Evolutionary conservation across 179 eudicot genomes (phyloP).

Genomic region (Silene noctiflora): DNA sequence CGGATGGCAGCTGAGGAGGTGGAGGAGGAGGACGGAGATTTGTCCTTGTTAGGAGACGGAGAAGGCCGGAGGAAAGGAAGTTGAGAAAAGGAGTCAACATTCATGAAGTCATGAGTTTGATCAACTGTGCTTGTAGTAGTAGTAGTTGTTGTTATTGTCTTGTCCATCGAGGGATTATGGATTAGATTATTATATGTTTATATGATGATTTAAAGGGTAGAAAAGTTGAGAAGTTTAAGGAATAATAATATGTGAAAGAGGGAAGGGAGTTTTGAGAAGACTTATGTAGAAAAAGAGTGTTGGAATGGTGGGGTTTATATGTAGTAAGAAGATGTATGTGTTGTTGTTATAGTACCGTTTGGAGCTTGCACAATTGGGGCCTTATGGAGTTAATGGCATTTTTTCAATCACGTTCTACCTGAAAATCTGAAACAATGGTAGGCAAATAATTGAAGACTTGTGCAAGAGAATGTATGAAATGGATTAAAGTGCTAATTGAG

Average conservation of each 20-base stretch:
- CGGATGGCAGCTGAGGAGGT: conserved; percentile 44
- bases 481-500: too few relatives aligned
- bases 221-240: too few relatives aligned
- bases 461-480: too few relatives aligned
- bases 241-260: too few relatives aligned
- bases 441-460: neutral
- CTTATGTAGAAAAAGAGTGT: neutral
- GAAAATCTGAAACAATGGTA: neutral
- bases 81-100: conserved; percentile 91
- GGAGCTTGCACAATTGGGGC: neutral
- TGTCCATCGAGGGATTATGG: conserved; percentile 50
- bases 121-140: conserved; percentile 20
- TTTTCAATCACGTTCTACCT: neutral
- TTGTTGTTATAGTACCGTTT: neutral
- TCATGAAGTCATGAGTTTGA: conserved; percentile 88
- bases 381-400: neutral
- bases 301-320: neutral
- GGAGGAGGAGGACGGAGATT: conserved; percentile 18
- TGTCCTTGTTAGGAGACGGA: conserved; percentile 36
- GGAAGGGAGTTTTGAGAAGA: neutral
- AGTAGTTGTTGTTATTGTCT: conserved; percentile 24
- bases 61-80: conserved; percentile 84
- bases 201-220: neutral
- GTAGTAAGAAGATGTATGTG: neutral
- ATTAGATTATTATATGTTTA: neutral